A percentile compares a stretch with the other conserved stretches of the same genome.
Evolutionary conservation across 306 rosid genomes (phyloP).

Genomic region (Prunus mira): DNA sequence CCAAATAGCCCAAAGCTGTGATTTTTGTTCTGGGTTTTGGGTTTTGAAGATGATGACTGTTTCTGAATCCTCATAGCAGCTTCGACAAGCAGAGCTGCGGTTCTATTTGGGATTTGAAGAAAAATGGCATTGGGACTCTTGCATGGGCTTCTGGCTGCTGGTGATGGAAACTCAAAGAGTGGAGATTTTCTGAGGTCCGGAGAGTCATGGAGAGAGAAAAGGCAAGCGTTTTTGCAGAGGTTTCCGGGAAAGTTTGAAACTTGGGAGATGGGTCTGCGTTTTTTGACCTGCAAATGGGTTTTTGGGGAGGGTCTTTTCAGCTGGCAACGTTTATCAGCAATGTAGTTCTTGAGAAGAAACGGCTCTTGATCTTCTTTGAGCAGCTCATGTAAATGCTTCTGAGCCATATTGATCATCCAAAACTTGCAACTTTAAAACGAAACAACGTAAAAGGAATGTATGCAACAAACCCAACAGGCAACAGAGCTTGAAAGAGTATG

Average conservation of each 20-base stretch:
- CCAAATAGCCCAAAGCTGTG: slow-evolving; percentile 54
- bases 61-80: slow-evolving; percentile 80
- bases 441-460: not conserved
- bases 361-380: slow-evolving; percentile 51
- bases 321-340: slow-evolving; percentile 27
- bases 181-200: slow-evolving; percentile 71
- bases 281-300: slow-evolving; percentile 26
- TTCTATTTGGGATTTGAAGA: slow-evolving; percentile 69
- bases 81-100: slow-evolving; percentile 73
- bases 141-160: slow-evolving; percentile 39
- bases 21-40: slow-evolving; percentile 34
- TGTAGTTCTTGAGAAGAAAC: slow-evolving; percentile 38
- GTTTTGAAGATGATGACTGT: slow-evolving; percentile 38
- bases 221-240: slow-evolving; percentile 62
- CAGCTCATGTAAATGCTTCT: slow-evolving; percentile 39
- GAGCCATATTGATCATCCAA: slow-evolving; percentile 19
- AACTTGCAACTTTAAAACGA: not conserved
- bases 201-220: slow-evolving; percentile 49
- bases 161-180: slow-evolving; percentile 55
- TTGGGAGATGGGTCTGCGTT: slow-evolving; percentile 25
- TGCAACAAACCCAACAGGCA: no score
- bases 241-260: slow-evolving; percentile 20
- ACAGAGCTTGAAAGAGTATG: no score
- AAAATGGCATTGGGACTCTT: slow-evolving; percentile 54
- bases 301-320: slow-evolving; percentile 19